Conservation (phyloP, 2,329 filamentous ascomycete genomes). For the Monosporascus sp. region DNA sequence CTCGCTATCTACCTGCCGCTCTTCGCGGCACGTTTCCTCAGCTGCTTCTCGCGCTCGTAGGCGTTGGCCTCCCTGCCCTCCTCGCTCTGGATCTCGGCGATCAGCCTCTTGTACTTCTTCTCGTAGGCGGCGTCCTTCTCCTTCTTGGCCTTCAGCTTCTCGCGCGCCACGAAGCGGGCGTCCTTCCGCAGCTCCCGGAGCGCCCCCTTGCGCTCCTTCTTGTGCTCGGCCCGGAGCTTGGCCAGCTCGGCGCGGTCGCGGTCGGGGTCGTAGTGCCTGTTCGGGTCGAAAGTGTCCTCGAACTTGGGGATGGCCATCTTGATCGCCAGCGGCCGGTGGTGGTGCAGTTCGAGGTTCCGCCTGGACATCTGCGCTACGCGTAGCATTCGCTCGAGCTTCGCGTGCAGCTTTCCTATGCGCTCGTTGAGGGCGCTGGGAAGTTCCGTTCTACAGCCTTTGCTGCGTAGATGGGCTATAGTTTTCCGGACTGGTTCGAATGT, state of each 20-base stretch:
- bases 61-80: constrained; percentile 81
- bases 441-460: constrained; percentile 45
- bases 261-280: constrained; percentile 96
- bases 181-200: constrained; percentile 94
- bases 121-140: constrained; percentile 90
- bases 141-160: constrained; percentile 89
- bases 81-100: constrained; percentile 93
- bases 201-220: constrained; percentile 91
- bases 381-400: constrained; percentile 50
- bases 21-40: constrained; percentile 62
- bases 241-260: constrained; percentile 79
- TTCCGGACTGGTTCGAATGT: constrained; percentile 63
- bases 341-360: constrained; percentile 78
- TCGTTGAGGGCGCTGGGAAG: constrained; percentile 40
- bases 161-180: constrained; percentile 84
- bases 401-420: constrained; percentile 35
- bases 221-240: constrained; percentile 85
- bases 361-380: constrained; percentile 60
- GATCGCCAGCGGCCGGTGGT: constrained; percentile 84
- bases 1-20: constrained; percentile 14
- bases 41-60: constrained; percentile 81
- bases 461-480: constrained; percentile 57
- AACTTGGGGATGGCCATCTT: constrained; percentile 89
- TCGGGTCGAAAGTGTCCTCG: constrained; percentile 89
- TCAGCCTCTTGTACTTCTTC: constrained; percentile 86